A percentile compares a stretch with the other conserved stretches of the same genome.
These are phyloP conservation scores for Fraxinus dipetala DNA, from an alignment of 305 asterid genomes.

Conservation along the genomic window DNA sequence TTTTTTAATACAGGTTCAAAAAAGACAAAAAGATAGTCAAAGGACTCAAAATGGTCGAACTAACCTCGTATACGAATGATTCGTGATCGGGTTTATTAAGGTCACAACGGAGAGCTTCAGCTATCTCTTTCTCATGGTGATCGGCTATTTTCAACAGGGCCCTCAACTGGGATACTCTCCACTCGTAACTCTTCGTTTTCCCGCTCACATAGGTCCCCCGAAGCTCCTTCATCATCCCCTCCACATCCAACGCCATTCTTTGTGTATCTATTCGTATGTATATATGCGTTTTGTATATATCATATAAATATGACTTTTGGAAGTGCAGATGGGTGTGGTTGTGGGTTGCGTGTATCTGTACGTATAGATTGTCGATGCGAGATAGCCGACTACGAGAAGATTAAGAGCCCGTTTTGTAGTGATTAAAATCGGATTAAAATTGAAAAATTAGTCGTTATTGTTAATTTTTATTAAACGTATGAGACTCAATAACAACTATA, in stretches of 20 bases:
- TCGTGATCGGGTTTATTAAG: slow-evolving; percentile 43
- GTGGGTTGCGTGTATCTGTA: not conserved
- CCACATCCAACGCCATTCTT: slow-evolving; percentile 20
- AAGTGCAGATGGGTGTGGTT: not conserved
- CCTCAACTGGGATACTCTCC: slow-evolving; percentile 47
- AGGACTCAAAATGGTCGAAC: not conserved
- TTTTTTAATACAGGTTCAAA: not conserved
- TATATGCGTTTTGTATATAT: not conserved
- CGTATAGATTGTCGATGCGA: not conserved
- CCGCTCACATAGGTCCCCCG: slow-evolving; percentile 32
- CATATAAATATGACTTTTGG: not conserved
- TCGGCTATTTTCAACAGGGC: slow-evolving; percentile 33
- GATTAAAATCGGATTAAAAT: too few relatives aligned
- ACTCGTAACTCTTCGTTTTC: slow-evolving; percentile 40
- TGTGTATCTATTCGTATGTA: not conserved
- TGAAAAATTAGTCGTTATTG: too few relatives aligned
- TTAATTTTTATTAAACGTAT: too few relatives aligned
- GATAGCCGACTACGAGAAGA: not conserved
- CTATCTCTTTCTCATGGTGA: slow-evolving; percentile 37
- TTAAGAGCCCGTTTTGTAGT: too few relatives aligned
- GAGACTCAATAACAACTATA: too few relatives aligned
- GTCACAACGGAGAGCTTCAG: slow-evolving; percentile 38
- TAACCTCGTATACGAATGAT: slow-evolving; percentile 42
- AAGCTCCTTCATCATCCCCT: slow-evolving; percentile 37
- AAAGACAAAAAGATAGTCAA: not conserved